A percentile compares a stretch with the other conserved stretches of the same genome.
These are phyloP conservation scores for Podila epigama DNA, from an alignment of 192 early-diverging fungal species.

Conservation along the genomic window DNA sequence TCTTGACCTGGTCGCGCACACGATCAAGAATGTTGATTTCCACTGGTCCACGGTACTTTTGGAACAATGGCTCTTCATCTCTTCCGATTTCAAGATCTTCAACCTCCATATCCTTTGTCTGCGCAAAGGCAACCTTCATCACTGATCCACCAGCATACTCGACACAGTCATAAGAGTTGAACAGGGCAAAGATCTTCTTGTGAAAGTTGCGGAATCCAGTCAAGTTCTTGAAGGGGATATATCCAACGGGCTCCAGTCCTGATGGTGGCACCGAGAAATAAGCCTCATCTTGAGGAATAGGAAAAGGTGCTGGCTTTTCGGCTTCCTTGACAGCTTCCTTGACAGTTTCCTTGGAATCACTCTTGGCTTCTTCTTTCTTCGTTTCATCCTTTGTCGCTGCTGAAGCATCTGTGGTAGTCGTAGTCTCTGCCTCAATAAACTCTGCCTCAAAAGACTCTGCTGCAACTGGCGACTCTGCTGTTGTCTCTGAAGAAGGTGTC, in stretches of 20 bases:
- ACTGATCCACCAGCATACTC: conserved; percentile 52
- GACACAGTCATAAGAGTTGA: conserved; percentile 55
- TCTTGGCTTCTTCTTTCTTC: conserved; percentile 5
- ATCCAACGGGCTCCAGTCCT: conserved; percentile 40
- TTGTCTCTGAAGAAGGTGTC: background rate
- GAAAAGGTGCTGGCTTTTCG: conserved; percentile 9
- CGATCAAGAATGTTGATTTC: conserved; percentile 32
- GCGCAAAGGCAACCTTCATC: conserved; percentile 66
- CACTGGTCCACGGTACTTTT: conserved; percentile 43
- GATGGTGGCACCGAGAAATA: conserved; percentile 47
- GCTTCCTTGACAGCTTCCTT: conserved; percentile 7
- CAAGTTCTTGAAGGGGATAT: conserved; percentile 39
- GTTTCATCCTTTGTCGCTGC: background rate
- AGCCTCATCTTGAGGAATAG: conserved; percentile 37
- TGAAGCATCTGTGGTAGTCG: background rate
- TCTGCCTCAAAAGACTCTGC: conserved; percentile 21
- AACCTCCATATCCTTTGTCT: conserved; percentile 50
- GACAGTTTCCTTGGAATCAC: no score
- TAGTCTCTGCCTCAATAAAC: background rate
- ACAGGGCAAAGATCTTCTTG: conserved; percentile 50
- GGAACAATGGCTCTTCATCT: conserved; percentile 51
- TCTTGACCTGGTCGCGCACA: conserved; percentile 38
- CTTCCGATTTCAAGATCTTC: conserved; percentile 48
- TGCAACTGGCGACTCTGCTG: conserved; percentile 1
- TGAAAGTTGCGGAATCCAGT: conserved; percentile 52